Base-by-base conservation (phyloP, 345 rosid genomes). In the Lumnitzera racemosa region DNA sequence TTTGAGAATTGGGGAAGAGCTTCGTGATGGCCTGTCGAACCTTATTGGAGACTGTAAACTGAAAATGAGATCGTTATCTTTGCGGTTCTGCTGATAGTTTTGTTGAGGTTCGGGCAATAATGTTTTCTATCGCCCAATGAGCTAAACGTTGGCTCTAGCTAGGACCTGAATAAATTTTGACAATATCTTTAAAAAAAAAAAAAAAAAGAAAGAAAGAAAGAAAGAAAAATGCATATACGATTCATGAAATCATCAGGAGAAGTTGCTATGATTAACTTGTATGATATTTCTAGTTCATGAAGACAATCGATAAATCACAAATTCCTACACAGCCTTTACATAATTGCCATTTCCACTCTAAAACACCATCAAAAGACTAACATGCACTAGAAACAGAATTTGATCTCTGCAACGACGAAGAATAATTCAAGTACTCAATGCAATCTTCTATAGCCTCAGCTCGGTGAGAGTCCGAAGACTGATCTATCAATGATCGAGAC, bases 371-470 rank as follows among this genome's bases (percentile, higher is more conserved):
- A 49, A 10, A 31, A 24, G 15, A 75, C 65, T 83, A 75, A 66
- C 84, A 80, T 70, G 70, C 65, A 4, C 83, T 36, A 41, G 89
- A 78, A 67, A 83, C 79, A 0, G 96, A 87, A 71, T 80, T 92
- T 60, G 91, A 85, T 69, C 94, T 76, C 12, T 74, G 79, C 74
- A 88, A 51, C 47, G 89, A 81, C 49, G 83, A 82, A n/a, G 89
- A 86, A 68, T 86, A 82, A 56, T 92, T 92, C 65, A 89, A 75
- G 83, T 89, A 92, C 80, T 85, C 81, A 58, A 92, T 92, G 72
- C 98, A 92, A 57, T 92, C 96, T 68, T 87, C 88, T 9, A 92
- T 77, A 46, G 91, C 96, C 74, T 92, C 96, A 49, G 89, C 96
- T 72, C 86, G 55, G 46, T 87, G 96, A 15, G 94, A 87, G 59